Conservation (phyloP, 2,329 filamentous ascomycete species). For the Botrytis aclada region DNA sequence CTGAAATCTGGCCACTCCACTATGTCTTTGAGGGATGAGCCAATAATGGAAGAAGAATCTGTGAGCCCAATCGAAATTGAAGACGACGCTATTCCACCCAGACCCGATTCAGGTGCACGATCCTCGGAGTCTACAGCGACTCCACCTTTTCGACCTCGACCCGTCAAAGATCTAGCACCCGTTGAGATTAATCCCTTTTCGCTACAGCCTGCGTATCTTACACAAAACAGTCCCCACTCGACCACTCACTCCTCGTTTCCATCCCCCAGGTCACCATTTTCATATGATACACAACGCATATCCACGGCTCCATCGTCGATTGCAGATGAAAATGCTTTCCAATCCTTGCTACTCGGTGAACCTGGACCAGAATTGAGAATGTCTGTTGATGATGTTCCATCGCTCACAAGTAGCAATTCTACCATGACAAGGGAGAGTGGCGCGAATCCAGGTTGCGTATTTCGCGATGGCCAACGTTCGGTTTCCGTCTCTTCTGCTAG, state of each 20-base stretch:
- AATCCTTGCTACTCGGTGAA: slow-evolving; percentile 69
- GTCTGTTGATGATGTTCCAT: slow-evolving; percentile 72
- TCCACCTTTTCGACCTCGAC: slow-evolving; percentile 32
- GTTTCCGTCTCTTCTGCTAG: slow-evolving; percentile 59
- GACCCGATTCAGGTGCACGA: slow-evolving; percentile 36
- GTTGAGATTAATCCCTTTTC: slow-evolving; percentile 48
- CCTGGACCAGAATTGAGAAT: slow-evolving; percentile 68
- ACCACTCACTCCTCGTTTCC: slow-evolving; percentile 53
- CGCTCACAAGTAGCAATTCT: slow-evolving; percentile 71
- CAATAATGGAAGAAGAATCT: slow-evolving; percentile 48
- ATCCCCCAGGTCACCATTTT: slow-evolving; percentile 66
- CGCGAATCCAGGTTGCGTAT: slow-evolving; percentile 46
- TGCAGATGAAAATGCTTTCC: slow-evolving; percentile 67
- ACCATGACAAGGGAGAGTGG: slow-evolving; percentile 69
- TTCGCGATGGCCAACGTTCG: slow-evolving; percentile 56
- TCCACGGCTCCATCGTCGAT: slow-evolving; percentile 74
- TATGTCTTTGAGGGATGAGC: slow-evolving; percentile 51
- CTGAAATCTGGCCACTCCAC: slow-evolving; percentile 48
- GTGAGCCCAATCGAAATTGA: slow-evolving; percentile 41
- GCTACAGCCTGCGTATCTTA: slow-evolving; percentile 44
- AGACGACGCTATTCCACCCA: slow-evolving; percentile 40
- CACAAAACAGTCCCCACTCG: slow-evolving; percentile 63
- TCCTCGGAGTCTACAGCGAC: slow-evolving; percentile 39
- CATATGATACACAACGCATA: slow-evolving; percentile 68
- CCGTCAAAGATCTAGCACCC: slow-evolving; percentile 46